Conservation (phyloP, 805 yeast species). For the Lachancea dasiensis region DNA sequence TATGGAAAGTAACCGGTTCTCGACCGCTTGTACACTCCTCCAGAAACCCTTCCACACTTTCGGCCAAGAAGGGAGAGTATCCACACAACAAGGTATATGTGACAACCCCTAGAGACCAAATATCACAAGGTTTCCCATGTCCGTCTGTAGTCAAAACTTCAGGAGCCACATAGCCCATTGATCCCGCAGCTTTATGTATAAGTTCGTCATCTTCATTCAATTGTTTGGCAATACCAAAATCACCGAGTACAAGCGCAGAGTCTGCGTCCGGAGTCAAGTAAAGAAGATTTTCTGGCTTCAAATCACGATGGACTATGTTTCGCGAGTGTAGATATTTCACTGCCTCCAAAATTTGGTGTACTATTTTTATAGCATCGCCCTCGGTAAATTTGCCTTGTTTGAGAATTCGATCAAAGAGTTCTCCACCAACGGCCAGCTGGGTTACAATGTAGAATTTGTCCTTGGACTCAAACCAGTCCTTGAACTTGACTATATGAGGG, state of each 20-base stretch:
- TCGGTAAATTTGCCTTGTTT: constrained; percentile 82
- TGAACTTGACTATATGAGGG: constrained; percentile 82
- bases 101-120: constrained; percentile 93
- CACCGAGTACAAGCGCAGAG: constrained; percentile 81
- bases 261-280: constrained; percentile 53
- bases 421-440: constrained; percentile 95
- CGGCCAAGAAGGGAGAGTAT: constrained; percentile 85
- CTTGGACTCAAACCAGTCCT: constrained; percentile 89
- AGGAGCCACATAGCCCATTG: constrained; percentile 96
- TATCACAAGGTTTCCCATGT: constrained; percentile 92
- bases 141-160: constrained; percentile 79
- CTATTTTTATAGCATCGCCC: constrained; percentile 71
- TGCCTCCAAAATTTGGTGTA: constrained; percentile 72
- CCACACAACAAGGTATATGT: constrained; percentile 88
- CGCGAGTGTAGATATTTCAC: constrained; percentile 66
- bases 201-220: constrained; percentile 54
- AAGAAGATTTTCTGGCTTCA: constrained; percentile 89
- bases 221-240: constrained; percentile 90
- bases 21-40: constrained; percentile 67
- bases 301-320: constrained; percentile 87
- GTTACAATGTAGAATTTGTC: constrained; percentile 93
- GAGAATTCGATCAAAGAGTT: constrained; percentile 81
- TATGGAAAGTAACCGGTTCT: constrained; percentile 76
- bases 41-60: constrained; percentile 72
- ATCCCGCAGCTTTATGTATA: constrained; percentile 74